Evolutionary conservation across 1,284 basidiomycete species (phyloP).

Genomic region (Sanguinoderma infundibulare): DNA sequence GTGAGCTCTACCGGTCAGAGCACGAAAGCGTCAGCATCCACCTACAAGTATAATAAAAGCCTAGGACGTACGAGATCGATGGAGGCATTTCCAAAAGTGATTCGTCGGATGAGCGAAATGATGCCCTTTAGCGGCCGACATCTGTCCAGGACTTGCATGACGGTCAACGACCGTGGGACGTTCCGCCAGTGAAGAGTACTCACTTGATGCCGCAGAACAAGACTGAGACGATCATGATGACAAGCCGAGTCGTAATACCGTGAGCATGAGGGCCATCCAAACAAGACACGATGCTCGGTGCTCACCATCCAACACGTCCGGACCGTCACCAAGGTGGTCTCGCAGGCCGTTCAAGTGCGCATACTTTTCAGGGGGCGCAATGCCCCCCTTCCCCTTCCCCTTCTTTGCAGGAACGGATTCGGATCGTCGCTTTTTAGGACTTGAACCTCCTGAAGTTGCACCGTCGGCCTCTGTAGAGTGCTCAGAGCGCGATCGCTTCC

Average conservation of each 20-base stretch:
- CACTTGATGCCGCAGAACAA: conserved; percentile 40
- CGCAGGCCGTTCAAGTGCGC: conserved; percentile 39
- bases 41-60: too few relatives aligned
- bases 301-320: conserved; percentile 45
- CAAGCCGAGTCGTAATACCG: background rate
- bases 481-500: conserved; percentile 4
- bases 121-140: conserved; percentile 64
- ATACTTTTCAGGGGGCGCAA: conserved; percentile 39
- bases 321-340: conserved; percentile 43
- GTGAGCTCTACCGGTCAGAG: conserved; percentile 22
- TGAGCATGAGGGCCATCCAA: background rate
- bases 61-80: conserved; percentile 48
- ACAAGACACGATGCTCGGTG: background rate
- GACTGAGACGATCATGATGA: conserved; percentile 21
- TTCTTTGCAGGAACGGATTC: background rate
- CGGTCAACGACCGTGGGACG: background rate
- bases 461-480: background rate
- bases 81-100: conserved; percentile 66
- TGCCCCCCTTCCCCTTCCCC: conserved; percentile 23
- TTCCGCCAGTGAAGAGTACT: background rate
- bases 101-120: conserved; percentile 78
- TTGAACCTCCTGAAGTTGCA: background rate
- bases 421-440: background rate
- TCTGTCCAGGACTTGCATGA: conserved; percentile 54
- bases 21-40: background rate